These are phyloP conservation scores for Plasmodium reichenowi DNA, from an alignment of 169 alveolate species.

Conservation along the genomic window DNA sequence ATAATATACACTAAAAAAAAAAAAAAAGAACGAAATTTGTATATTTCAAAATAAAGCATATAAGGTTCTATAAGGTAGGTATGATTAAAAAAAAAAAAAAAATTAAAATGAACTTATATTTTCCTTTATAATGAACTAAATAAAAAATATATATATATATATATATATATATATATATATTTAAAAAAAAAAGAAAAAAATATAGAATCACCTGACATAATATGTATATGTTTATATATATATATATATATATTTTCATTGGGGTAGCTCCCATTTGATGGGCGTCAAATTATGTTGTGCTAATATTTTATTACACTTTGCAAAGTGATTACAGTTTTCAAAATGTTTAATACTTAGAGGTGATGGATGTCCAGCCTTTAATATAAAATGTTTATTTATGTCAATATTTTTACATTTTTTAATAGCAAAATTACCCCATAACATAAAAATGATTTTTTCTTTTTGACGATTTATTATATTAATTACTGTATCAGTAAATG, in stretches of 20 bases:
- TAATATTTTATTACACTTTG: slow-evolving; percentile 88
- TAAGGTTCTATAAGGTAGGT: no score
- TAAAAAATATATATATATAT: no score
- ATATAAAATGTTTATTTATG: slow-evolving; percentile 90
- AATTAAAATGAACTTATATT: no score
- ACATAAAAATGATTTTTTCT: slow-evolving; percentile 90
- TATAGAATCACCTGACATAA: no score
- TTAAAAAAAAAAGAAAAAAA: no score
- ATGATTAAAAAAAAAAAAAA: no score
- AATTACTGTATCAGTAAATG: slow-evolving; percentile 92
- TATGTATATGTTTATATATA: neutral
- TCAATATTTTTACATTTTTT: slow-evolving; percentile 92
- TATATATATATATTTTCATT: slow-evolving; percentile 7
- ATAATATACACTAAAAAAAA: no score
- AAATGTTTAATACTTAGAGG: slow-evolving; percentile 89
- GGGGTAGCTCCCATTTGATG: slow-evolving; percentile 85
- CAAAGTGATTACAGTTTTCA: slow-evolving; percentile 88
- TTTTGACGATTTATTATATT: slow-evolving; percentile 86
- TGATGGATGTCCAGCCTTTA: slow-evolving; percentile 98
- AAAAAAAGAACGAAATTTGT: no score
- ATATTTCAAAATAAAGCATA: no score
- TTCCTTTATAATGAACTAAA: no score
- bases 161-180: no score
- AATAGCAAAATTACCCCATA: slow-evolving; percentile 96
- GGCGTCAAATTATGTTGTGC: slow-evolving; percentile 79